A percentile compares a stretch with the other conserved stretches of the same genome.
phyloP scores from a whole-genome alignment of 2,329 filamentous ascomycete species.

The Scedosporium minutisporum region DNA sequence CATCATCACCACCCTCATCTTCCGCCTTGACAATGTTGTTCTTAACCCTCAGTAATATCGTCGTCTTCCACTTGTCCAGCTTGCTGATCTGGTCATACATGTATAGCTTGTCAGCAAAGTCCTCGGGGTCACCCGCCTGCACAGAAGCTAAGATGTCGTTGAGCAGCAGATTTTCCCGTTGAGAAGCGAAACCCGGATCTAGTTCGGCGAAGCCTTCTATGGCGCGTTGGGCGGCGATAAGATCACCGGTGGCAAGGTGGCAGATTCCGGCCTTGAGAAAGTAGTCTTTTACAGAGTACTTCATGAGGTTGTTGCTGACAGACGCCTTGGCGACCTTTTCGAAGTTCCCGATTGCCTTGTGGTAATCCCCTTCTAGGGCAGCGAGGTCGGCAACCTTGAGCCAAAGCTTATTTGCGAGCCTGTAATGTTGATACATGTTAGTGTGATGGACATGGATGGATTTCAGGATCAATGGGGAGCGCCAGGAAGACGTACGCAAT shows the following conservation, averaged over 20 bases:
- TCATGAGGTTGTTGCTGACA: slow-evolving; percentile 85
- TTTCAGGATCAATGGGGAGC: background rate
- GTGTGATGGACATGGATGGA: no score
- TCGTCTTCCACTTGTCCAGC: slow-evolving; percentile 96
- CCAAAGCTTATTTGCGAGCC: slow-evolving; percentile 85
- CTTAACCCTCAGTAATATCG: slow-evolving; percentile 74
- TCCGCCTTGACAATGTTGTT: slow-evolving; percentile 58
- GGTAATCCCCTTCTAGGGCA: slow-evolving; percentile 74
- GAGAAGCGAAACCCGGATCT: slow-evolving; percentile 66
- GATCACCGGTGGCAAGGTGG: slow-evolving; percentile 64
- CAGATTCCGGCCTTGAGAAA: slow-evolving; percentile 90
- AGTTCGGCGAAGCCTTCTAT: slow-evolving; percentile 74
- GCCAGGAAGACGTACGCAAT: slow-evolving; percentile 51
- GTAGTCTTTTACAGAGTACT: slow-evolving; percentile 91
- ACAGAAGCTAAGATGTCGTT: slow-evolving; percentile 66
- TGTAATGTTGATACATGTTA: slow-evolving; percentile 20
- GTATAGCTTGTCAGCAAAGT: slow-evolving; percentile 77
- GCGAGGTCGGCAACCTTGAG: slow-evolving; percentile 85
- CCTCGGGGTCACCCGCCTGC: slow-evolving; percentile 68
- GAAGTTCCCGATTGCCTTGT: slow-evolving; percentile 70
- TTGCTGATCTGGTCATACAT: slow-evolving; percentile 88
- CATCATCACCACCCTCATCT: slow-evolving; percentile 22
- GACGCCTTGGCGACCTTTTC: slow-evolving; percentile 72
- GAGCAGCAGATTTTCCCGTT: slow-evolving; percentile 74
- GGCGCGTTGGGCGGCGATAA: slow-evolving; percentile 69